phyloP scores from a whole-genome alignment of 192 early-diverging fungal genomes.

The Coemansia erecta region DNA sequence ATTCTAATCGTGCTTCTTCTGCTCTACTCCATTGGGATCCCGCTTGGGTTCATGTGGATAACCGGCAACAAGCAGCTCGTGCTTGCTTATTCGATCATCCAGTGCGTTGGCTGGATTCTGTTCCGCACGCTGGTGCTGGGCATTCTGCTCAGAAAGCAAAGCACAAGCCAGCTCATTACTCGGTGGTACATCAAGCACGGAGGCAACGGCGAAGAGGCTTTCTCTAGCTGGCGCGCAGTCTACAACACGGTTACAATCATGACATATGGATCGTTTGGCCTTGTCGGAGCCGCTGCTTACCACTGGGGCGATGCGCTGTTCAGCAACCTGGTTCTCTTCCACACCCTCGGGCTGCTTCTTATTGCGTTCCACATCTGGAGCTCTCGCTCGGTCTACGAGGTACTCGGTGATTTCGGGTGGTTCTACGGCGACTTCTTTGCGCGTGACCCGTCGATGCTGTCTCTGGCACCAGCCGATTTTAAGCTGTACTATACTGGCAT shows the following conservation, averaged over 20 bases:
- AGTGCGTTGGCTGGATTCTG: slow-evolving; percentile 85
- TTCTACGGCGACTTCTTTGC: slow-evolving; percentile 98
- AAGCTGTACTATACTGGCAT: slow-evolving; percentile 86
- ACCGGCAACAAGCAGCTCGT: slow-evolving; percentile 30
- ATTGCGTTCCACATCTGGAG: slow-evolving; percentile 91
- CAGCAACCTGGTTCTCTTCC: slow-evolving; percentile 63
- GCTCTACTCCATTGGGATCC: slow-evolving; percentile 69
- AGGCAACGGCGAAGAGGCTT: slow-evolving; percentile 82
- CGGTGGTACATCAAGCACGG: slow-evolving; percentile 93
- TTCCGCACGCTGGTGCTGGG: slow-evolving; percentile 83
- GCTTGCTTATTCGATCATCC: slow-evolving; percentile 56
- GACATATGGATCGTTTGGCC: slow-evolving; percentile 86
- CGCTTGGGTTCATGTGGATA: slow-evolving; percentile 50
- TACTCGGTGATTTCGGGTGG: slow-evolving; percentile 94
- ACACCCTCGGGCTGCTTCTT: slow-evolving; percentile 71
- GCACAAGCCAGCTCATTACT: slow-evolving; percentile 77
- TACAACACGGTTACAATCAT: slow-evolving; percentile 90
- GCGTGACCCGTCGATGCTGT: slow-evolving; percentile 64
- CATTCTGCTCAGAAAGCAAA: slow-evolving; percentile 75
- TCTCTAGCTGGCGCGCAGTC: slow-evolving; percentile 92
- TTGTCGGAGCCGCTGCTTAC: slow-evolving; percentile 81
- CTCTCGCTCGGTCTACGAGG: slow-evolving; percentile 87
- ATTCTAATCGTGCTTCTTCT: slow-evolving; percentile 74
- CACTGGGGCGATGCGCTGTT: slow-evolving; percentile 58
- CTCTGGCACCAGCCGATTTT: slow-evolving; percentile 40